A percentile compares a stretch with the other conserved stretches of the same genome.
These are phyloP conservation scores for Backusella mclennaniae DNA, from an alignment of 192 early-diverging fungal genomes.

Conservation along the genomic window DNA sequence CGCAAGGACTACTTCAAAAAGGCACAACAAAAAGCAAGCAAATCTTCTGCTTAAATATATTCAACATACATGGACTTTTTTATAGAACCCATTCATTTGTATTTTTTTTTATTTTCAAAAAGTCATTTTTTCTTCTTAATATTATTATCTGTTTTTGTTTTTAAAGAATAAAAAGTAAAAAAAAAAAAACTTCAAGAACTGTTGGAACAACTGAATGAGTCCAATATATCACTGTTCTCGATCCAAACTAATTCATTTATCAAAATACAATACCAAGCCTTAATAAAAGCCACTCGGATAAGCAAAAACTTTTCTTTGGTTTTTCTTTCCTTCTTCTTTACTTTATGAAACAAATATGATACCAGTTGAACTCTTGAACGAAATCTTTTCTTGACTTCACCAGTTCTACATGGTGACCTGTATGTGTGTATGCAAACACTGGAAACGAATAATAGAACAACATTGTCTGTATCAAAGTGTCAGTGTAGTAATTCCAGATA, in stretches of 20 bases:
- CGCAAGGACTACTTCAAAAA: constrained; percentile 69
- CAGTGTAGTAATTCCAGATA: background rate
- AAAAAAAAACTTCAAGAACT: too few relatives aligned
- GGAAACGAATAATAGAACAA: background rate
- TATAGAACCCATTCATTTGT: background rate
- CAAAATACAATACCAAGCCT: too few relatives aligned
- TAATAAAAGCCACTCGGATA: too few relatives aligned
- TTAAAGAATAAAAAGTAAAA: background rate
- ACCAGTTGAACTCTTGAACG: background rate
- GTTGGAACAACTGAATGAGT: too few relatives aligned
- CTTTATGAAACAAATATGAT: background rate
- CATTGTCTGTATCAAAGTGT: background rate
- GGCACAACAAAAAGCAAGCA: constrained; percentile 31
- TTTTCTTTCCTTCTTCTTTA: too few relatives aligned
- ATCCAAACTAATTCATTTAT: too few relatives aligned
- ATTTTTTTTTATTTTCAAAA: background rate
- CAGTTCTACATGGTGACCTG: background rate
- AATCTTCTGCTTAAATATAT: background rate
- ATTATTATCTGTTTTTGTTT: background rate
- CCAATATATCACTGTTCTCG: too few relatives aligned
- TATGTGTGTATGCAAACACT: background rate
- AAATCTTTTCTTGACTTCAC: background rate
- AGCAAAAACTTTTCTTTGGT: too few relatives aligned
- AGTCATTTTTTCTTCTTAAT: background rate
- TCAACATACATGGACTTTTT: background rate